Evolutionary conservation across 805 yeast species (phyloP), one percentile per base, ranked within the genome.

Genomic region (Metschnikowia borealis): DNA sequence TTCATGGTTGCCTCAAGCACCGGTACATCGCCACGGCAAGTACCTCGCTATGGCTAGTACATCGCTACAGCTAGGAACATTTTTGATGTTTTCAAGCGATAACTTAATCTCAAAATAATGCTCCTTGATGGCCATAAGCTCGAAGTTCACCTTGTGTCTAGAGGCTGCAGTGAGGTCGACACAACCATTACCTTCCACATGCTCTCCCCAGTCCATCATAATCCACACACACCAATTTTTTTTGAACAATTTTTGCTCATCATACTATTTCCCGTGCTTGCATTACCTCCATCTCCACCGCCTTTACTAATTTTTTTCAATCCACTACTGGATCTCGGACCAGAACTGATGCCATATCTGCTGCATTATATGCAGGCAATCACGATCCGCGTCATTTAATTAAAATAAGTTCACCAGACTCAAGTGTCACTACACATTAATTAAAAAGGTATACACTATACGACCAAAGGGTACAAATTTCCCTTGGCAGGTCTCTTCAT

Each of bases 91-190:
- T 13, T 53, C 57, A 2, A 64, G 49, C 6, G 54, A 46, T 18
- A 45, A 48, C 15, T 55, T 54, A 5, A 59, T 62, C 46, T 68
- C 69, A 11, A 51, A 48, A 14, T 63, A 45, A n/a, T 65, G 50
- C 20, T 62, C 65, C 32, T 61, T 63, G 14, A 66, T 52, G 13
- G 62, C 56, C 68, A 56, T 48, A 3, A 52, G 47, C 14, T 44
- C 46, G 13, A 52, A 51, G 10, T 51, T 42, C 7, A 51, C 53
- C 37, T 51, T 43, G 45, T 49, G 50, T 31, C 29, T 23, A 23
- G 10, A 23, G 29, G 3, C 29, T 23, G 10, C 29, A 23, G 10
- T 23, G 29, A 23, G 11, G 29, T 23, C 7, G 10, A 8, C 8
- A 23, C 29, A 23, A 6, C 10, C 29, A 23, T 23, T 23, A 23